Conservation (phyloP, 768 basidiomycete genomes). For the Coprinopsis strossmayeri region DNA sequence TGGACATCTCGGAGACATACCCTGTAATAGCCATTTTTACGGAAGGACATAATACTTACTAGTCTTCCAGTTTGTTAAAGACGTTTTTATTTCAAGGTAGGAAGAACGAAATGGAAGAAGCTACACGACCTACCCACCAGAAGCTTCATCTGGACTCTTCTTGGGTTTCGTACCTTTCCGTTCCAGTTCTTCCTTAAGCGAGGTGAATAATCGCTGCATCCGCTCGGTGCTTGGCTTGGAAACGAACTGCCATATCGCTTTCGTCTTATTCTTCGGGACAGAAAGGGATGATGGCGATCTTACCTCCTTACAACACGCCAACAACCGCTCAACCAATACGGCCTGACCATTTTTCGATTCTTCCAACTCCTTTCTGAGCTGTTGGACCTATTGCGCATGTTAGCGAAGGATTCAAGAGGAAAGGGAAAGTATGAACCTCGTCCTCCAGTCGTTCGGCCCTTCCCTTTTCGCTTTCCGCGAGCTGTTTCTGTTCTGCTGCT, state of each 20-base stretch:
- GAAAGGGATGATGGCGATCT: slow-evolving; percentile 19
- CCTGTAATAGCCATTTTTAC: background rate
- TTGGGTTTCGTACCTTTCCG: slow-evolving; percentile 49
- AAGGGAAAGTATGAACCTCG: slow-evolving; percentile 47
- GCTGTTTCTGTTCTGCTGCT: slow-evolving; percentile 80
- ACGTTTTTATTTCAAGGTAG: background rate
- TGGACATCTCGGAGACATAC: background rate
- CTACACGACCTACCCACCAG: slow-evolving; percentile 17
- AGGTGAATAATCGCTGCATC: slow-evolving; percentile 73
- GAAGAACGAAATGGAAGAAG: background rate
- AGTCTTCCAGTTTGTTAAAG: background rate
- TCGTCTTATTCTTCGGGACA: slow-evolving; percentile 7
- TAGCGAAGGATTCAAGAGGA: background rate
- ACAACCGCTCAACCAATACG: slow-evolving; percentile 76
- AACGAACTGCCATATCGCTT: slow-evolving; percentile 10
- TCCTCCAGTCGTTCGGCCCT: slow-evolving; percentile 66
- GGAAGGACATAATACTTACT: background rate
- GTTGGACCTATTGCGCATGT: slow-evolving; percentile 41
- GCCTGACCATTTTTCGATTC: slow-evolving; percentile 75
- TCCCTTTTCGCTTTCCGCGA: slow-evolving; percentile 68
- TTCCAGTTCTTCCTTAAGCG: slow-evolving; percentile 79
- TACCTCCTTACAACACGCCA: slow-evolving; percentile 85
- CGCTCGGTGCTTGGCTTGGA: slow-evolving; percentile 76
- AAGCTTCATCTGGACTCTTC: slow-evolving; percentile 35
- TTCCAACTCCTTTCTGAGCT: slow-evolving; percentile 71